Percentiles rank a stretch among this genome's conserved stretches.
These are phyloP conservation scores for Sanghuangporus sanghuang DNA, from an alignment of 1,284 basidiomycete genomes.

Conservation along the genomic window DNA sequence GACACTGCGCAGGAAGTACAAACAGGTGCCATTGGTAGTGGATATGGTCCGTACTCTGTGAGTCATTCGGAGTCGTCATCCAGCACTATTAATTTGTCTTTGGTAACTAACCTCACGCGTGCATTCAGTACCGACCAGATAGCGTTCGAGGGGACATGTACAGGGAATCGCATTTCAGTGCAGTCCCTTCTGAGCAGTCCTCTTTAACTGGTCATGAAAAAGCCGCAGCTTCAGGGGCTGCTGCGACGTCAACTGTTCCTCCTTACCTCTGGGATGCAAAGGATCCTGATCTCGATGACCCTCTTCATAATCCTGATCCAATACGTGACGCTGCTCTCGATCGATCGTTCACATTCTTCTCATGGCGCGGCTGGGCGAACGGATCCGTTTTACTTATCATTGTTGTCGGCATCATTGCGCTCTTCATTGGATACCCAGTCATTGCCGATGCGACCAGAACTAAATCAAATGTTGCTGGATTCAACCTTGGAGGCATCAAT, in stretches of 20 bases:
- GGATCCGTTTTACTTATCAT: constrained; percentile 55
- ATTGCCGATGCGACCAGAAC: constrained; percentile 45
- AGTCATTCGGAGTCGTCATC: constrained; percentile 27
- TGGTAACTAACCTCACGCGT: background rate
- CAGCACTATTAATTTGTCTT: constrained; percentile 9
- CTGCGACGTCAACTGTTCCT: constrained; percentile 42
- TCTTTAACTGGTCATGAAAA: constrained; percentile 40
- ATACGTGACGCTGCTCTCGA: constrained; percentile 52
- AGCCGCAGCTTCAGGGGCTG: constrained; percentile 13
- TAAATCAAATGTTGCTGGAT: constrained; percentile 37
- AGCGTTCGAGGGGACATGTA: constrained; percentile 40
- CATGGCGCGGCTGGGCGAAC: constrained; percentile 71
- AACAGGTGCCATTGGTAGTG: constrained; percentile 64
- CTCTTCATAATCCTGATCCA: constrained; percentile 71
- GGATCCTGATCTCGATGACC: constrained; percentile 74
- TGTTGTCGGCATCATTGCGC: constrained; percentile 51
- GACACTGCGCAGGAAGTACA: constrained; percentile 67
- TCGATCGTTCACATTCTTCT: constrained; percentile 57
- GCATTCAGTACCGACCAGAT: constrained; percentile 51
- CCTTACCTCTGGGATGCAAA: constrained; percentile 66
- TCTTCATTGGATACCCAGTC: constrained; percentile 81
- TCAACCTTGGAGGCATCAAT: constrained; percentile 78
- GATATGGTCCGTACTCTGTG: constrained; percentile 78
- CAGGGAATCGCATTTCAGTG: constrained; percentile 52
- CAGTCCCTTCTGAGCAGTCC: constrained; percentile 52